phyloP scores from a whole-genome alignment of 1,284 basidiomycete genomes.

The Cryptococcus sp. region DNA sequence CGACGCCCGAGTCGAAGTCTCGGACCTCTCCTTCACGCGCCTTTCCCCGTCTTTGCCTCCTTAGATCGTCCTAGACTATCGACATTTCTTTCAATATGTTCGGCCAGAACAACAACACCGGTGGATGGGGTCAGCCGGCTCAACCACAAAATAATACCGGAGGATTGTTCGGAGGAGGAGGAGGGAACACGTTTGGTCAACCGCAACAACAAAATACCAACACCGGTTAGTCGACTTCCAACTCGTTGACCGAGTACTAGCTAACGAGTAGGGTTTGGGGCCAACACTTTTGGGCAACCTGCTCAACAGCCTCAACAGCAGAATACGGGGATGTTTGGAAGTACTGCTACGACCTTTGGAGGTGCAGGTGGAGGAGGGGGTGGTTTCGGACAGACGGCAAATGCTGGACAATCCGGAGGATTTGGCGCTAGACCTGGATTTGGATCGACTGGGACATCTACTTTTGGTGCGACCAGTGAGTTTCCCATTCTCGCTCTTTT shows the following conservation, averaged over 20 bases:
- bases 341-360: conserved; percentile 3
- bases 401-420: too few relatives aligned
- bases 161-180: conserved; percentile 43
- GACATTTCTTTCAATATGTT: conserved; percentile 41
- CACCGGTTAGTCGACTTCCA: conserved; percentile 56
- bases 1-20: too few relatives aligned
- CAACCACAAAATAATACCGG: conserved; percentile 51
- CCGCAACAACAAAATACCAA: conserved; percentile 37
- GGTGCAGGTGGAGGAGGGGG: conserved; percentile 30
- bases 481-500: neutral
- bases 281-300: conserved; percentile 23
- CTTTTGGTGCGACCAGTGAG: conserved; percentile 41
- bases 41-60: neutral
- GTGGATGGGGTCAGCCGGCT: conserved; percentile 37
- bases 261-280: conserved; percentile 11
- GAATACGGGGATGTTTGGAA: conserved; percentile 7
- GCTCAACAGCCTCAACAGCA: conserved; percentile 28
- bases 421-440: conserved; percentile 37
- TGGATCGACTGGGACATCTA: conserved; percentile 38
- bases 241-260: conserved; percentile 11
- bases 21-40: neutral
- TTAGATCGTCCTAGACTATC: neutral
- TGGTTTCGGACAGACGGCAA: too few relatives aligned
- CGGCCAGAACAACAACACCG: conserved; percentile 2
- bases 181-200: conserved; percentile 20